These are phyloP conservation scores for Citrus sp. DNA, from an alignment of 345 rosid species.

Conservation along the genomic window DNA sequence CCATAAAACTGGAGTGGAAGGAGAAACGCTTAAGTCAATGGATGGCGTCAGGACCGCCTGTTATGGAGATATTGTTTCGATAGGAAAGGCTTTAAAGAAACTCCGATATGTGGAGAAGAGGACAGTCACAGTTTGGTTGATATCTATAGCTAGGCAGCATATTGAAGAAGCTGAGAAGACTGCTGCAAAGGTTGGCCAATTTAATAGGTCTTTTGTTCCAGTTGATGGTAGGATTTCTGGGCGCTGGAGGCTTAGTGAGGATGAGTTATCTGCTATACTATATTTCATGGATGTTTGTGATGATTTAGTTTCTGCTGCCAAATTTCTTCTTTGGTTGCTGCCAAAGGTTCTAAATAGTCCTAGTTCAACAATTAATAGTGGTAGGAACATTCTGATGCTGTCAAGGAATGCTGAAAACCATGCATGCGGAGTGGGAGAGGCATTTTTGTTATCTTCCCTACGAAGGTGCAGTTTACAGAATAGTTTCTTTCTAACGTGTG, in stretches of 20 bases:
- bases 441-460: constrained; percentile 69
- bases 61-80: constrained; percentile 56
- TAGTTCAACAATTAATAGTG: constrained; percentile 61
- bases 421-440: constrained; percentile 78
- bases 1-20: constrained; percentile 64
- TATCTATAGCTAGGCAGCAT: constrained; percentile 62
- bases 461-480: constrained; percentile 51
- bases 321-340: constrained; percentile 87
- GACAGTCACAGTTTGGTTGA: constrained; percentile 73
- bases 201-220: constrained; percentile 47
- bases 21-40: constrained; percentile 48
- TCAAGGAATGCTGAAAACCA: constrained; percentile 69
- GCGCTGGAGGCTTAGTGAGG: constrained; percentile 89
- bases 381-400: constrained; percentile 52
- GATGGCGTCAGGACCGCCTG: constrained; percentile 50
- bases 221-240: constrained; percentile 54
- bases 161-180: constrained; percentile 77
- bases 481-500: neutral
- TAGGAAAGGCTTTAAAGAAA: constrained; percentile 72
- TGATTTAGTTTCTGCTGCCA: constrained; percentile 70
- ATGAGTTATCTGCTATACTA: constrained; percentile 71
- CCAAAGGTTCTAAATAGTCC: constrained; percentile 66
- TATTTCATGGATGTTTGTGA: constrained; percentile 75
- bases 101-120: constrained; percentile 75
- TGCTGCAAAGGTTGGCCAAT: constrained; percentile 56